phyloP scores from a whole-genome alignment of 139 green algal species.

The Gonium pectorale region DNA sequence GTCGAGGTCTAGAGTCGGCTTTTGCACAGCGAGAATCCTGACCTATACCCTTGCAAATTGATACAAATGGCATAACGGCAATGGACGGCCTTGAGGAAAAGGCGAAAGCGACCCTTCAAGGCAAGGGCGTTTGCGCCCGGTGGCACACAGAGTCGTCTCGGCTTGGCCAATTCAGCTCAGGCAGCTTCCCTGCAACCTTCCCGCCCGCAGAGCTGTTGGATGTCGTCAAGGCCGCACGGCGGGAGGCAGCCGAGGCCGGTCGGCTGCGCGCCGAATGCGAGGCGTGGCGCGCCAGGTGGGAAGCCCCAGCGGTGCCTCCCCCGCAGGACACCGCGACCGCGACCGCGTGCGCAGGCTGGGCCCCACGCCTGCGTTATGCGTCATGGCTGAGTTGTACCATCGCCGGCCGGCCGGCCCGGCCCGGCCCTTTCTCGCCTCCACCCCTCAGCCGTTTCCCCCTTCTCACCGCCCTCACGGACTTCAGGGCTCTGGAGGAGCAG shows the following conservation, averaged over 20 bases:
- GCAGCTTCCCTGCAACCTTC: not conserved
- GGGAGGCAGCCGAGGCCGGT: no score
- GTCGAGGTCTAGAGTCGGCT: no score
- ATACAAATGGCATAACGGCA: not conserved
- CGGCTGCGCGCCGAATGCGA: slow-evolving; percentile 21
- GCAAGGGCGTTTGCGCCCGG: not conserved
- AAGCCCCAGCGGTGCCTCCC: not conserved
- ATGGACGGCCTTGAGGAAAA: slow-evolving; percentile 31
- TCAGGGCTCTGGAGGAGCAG: slow-evolving; percentile 15
- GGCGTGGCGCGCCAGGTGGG: not conserved
- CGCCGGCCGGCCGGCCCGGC: not conserved
- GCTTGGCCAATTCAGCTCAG: not conserved
- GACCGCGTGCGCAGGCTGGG: not conserved
- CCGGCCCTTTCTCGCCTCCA: not conserved
- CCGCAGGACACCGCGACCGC: not conserved
- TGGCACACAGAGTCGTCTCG: not conserved
- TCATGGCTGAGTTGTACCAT: no score
- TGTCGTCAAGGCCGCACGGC: no score
- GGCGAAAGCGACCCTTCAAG: slow-evolving; percentile 19
- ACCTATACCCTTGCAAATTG: no score
- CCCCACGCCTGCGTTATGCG: no score
- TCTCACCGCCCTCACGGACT: no score
- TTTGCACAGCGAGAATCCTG: no score
- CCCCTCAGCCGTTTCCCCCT: not conserved
- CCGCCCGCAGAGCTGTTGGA: slow-evolving; percentile 39